Evolutionary conservation across 768 basidiomycete species (phyloP).

Genomic region (Amanita inopinata): DNA sequence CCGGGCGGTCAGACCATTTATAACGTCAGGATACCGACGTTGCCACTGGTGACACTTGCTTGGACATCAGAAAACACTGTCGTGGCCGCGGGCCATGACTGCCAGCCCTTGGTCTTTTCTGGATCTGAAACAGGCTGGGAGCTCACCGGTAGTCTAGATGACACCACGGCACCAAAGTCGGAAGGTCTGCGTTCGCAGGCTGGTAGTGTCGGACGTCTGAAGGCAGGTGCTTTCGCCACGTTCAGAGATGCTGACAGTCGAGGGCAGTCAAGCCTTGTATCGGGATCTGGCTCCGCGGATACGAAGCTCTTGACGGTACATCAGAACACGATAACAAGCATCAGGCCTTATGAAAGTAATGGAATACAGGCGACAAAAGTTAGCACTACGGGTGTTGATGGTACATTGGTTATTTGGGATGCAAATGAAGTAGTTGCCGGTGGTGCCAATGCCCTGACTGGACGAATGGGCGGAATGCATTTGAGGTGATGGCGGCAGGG

Average conservation of each 20-base stretch:
- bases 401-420: constrained; percentile 87
- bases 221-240: constrained; percentile 87
- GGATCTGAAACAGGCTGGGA: constrained; percentile 76
- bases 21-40: constrained; percentile 63
- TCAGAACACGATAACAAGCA: constrained; percentile 96
- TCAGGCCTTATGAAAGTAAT: constrained; percentile 61
- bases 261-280: constrained; percentile 31
- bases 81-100: constrained; percentile 95
- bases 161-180: constrained; percentile 45
- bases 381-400: constrained; percentile 91
- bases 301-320: constrained; percentile 86
- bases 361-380: constrained; percentile 60
- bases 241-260: constrained; percentile 90
- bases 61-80: constrained; percentile 80
- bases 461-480: constrained; percentile 40
- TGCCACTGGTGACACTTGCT: constrained; percentile 78
- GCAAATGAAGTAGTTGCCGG: constrained; percentile 43
- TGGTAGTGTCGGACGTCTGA: constrained; percentile 63
- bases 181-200: constrained; percentile 35
- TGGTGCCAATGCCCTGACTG: constrained; percentile 27
- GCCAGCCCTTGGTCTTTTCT: constrained; percentile 84
- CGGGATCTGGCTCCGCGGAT: constrained; percentile 28
- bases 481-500: too few species aligned
- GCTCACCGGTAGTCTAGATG: constrained; percentile 74
- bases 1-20: constrained; percentile 67